A percentile compares a stretch with the other conserved stretches of the same genome.
Evolutionary conservation across 2,329 filamentous ascomycete genomes (phyloP).

Genomic region (Ascochyta fabae): DNA sequence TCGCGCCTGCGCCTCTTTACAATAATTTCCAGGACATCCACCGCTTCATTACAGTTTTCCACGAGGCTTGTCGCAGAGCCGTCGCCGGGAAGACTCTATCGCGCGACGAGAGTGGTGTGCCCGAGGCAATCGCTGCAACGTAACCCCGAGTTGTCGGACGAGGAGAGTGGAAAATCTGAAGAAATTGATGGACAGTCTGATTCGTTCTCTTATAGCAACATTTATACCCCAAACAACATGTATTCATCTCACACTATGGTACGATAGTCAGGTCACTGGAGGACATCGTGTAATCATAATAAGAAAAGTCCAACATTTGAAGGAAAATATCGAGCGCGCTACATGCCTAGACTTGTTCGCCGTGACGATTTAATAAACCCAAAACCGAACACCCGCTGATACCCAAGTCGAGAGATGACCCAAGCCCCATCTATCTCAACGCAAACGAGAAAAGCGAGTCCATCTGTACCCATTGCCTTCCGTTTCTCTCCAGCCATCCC

Average conservation of each 20-base stretch:
- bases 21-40: slow-evolving; percentile 77
- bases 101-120: slow-evolving; percentile 2
- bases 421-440: slow-evolving; percentile 34
- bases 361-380: neutral
- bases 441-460: slow-evolving; percentile 78
- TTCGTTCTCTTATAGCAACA: slow-evolving; percentile 13
- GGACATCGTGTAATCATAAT: neutral
- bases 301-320: neutral
- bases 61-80: slow-evolving; percentile 54
- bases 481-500: slow-evolving; percentile 85
- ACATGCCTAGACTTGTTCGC: neutral
- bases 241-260: neutral
- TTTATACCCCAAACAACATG: slow-evolving; percentile 18
- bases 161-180: neutral
- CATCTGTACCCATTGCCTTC: slow-evolving; percentile 93
- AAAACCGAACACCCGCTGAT: slow-evolving; percentile 4
- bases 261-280: neutral
- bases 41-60: slow-evolving; percentile 55
- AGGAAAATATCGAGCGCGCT: neutral
- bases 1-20: slow-evolving; percentile 85
- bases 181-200: neutral
- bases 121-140: slow-evolving; percentile 19
- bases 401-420: neutral
- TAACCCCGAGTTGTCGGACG: neutral
- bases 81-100: slow-evolving; percentile 1